Evolutionary conservation across 306 rosid species (phyloP).

Genomic region (Fragaria ananassa): DNA sequence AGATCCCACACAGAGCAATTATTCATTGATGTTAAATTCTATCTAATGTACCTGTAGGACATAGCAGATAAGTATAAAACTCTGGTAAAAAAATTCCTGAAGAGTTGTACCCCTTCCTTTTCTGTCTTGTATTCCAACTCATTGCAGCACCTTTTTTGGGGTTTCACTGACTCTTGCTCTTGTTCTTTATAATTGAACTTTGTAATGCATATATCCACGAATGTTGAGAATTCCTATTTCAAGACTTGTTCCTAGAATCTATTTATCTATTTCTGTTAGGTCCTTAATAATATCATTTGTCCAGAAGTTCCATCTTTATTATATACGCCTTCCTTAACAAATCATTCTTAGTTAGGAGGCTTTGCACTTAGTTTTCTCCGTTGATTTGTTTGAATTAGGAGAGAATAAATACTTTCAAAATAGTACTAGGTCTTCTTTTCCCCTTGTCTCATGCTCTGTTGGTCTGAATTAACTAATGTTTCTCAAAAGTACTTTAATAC

Average conservation of each 20-base stretch:
- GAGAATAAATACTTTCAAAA: not conserved
- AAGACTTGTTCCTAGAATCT: not conserved
- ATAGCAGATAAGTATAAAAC: not conserved
- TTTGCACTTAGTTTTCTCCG: not conserved
- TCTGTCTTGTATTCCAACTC: not conserved
- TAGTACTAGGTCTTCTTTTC: not conserved
- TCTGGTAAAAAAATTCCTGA: not conserved
- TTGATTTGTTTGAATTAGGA: not conserved
- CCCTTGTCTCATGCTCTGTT: not conserved
- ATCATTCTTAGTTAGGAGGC: not conserved
- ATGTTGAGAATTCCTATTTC: not conserved
- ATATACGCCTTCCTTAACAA: not conserved
- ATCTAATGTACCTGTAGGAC: not conserved
- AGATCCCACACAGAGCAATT: not conserved
- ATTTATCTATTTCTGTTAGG: not conserved
- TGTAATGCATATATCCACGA: not conserved
- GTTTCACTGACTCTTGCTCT: not conserved
- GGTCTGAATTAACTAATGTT: slow-evolving; percentile 14
- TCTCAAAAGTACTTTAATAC: slow-evolving; percentile 13
- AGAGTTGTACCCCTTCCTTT: not conserved
- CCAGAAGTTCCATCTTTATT: not conserved
- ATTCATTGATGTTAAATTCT: not conserved
- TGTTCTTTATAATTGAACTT: not conserved
- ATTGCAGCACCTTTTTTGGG: not conserved
- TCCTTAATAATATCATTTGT: not conserved